Base-by-base conservation (phyloP, 1,284 basidiomycete genomes). In the Sporisorium scitamineum region DNA sequence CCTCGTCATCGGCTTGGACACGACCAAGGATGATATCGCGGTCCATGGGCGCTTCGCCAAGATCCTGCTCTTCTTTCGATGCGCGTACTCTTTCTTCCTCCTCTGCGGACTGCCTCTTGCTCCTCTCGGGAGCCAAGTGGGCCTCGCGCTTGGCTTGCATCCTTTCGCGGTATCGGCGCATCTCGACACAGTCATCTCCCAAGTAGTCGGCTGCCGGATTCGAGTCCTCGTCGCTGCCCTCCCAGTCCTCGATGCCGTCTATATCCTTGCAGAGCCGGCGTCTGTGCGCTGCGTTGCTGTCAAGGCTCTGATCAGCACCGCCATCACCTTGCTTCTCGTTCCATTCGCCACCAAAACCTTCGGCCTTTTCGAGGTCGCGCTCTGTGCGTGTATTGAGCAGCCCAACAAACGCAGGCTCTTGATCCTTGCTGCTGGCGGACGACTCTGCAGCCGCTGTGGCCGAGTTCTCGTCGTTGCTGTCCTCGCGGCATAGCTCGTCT, bases 171-270 rank as follows among this genome's bases (percentile, higher is more conserved):
- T 80, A 82, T 18, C 76, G 69, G 18, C 66, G 61, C 70, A 78
- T 74, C 60, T 84, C 84, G 32, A 62, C 53, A 37, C 81, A 83
- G 22, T 82, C 54, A 31, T 84, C 83, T n/a, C 84, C 83, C 24
- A 80, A 76, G 55, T 82, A 85, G 54, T 85, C 84, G 54, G 71
- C 65, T 1, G 71, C 61, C 7, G 80, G 78, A 52, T 81, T 72
- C 20, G 66, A 50, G n/a, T 72, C 63, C 47, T 81, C 79, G n/a
- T 76, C 71, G 48, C 54, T 61, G 2, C 67, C 70, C 11, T 78
- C 61, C 71, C 74, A 79, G 29, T 82, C 81, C 22, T 81, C 80
- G 52, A 75, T 66, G 29, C 73, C 77, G 39, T 80, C 78, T 42
- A 72, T 56, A 20, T 74, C 75, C 13, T 70, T 71, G 48, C 57